A percentile compares a stretch with the other conserved stretches of the same genome.
phyloP scores from a whole-genome alignment of 2,329 filamentous ascomycete species.

The Aureobasidium namibiae region DNA sequence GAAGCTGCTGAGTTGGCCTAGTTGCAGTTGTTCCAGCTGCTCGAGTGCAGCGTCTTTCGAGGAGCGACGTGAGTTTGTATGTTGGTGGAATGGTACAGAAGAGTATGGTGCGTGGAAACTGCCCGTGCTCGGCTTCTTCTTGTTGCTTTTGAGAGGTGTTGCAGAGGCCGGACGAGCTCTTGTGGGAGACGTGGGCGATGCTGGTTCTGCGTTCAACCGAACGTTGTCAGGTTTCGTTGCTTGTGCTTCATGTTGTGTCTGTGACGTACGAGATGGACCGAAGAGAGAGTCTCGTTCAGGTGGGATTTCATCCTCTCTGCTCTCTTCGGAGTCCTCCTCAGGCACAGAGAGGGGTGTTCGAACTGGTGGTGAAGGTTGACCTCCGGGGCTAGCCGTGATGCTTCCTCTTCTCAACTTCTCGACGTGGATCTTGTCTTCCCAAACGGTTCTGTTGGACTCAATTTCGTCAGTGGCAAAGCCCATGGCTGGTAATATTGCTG shows the following conservation, averaged over 20 bases:
- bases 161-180: slow-evolving; percentile 2
- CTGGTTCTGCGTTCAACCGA: background rate
- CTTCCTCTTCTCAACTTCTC: slow-evolving; percentile 46
- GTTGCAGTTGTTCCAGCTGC: slow-evolving; percentile 23
- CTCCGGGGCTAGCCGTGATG: slow-evolving; percentile 16
- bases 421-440: slow-evolving; percentile 59
- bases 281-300: slow-evolving; percentile 19
- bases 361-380: slow-evolving; percentile 10
- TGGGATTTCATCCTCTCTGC: slow-evolving; percentile 22
- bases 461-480: slow-evolving; percentile 77
- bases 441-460: slow-evolving; percentile 64
- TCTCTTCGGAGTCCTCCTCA: slow-evolving; percentile 21
- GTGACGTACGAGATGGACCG: slow-evolving; percentile 8
- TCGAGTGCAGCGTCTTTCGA: slow-evolving; percentile 30
- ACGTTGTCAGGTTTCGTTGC: background rate
- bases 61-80: slow-evolving; percentile 23
- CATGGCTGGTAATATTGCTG: slow-evolving; percentile 78
- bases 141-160: slow-evolving; percentile 7
- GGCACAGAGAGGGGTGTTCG: slow-evolving; percentile 24
- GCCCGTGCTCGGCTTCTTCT: background rate
- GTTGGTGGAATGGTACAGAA: slow-evolving; percentile 19
- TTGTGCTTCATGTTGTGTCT: background rate
- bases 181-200: background rate
- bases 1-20: slow-evolving; percentile 14
- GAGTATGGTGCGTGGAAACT: slow-evolving; percentile 11